phyloP scores from a whole-genome alignment of 2,329 filamentous ascomycete genomes.

The Epichloe sibirici region DNA sequence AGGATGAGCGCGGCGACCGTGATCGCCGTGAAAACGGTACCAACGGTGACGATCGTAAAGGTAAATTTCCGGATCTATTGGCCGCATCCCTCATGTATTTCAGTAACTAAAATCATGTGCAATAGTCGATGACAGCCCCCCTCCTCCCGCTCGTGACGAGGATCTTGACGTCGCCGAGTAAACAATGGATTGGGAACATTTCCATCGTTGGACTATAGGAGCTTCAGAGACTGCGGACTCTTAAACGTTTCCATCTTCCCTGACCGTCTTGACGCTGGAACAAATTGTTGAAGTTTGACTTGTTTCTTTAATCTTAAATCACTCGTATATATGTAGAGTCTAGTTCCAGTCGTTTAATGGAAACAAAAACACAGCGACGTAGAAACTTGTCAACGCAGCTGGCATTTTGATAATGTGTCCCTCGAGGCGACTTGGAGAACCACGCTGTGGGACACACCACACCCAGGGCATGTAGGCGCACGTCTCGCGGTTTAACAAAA shows the following conservation, averaged over 20 bases:
- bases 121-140: slow-evolving; percentile 50
- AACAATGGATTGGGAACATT: slow-evolving; percentile 4
- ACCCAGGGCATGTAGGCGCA: slow-evolving; percentile 4
- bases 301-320: background rate
- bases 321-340: slow-evolving; percentile 9
- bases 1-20: slow-evolving; percentile 59
- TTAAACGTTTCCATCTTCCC: slow-evolving; percentile 4
- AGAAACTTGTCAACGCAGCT: slow-evolving; percentile 7
- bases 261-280: slow-evolving; percentile 9
- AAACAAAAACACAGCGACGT: slow-evolving; percentile 13
- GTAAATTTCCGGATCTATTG: slow-evolving; percentile 32
- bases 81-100: background rate
- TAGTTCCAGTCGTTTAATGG: slow-evolving; percentile 12
- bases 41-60: slow-evolving; percentile 84
- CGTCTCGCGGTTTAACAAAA: slow-evolving; percentile 3
- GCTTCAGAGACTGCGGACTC: slow-evolving; percentile 5
- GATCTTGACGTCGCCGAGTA: slow-evolving; percentile 91
- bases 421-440: slow-evolving; percentile 1
- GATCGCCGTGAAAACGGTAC: slow-evolving; percentile 65
- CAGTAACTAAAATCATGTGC: background rate
- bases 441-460: background rate
- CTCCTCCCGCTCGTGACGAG: slow-evolving; percentile 66
- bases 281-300: background rate
- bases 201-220: background rate
- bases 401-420: slow-evolving; percentile 2